These are phyloP conservation scores for Penicillium roqueforti DNA, from an alignment of 495 filamentous ascomycete genomes.

Conservation along the genomic window DNA sequence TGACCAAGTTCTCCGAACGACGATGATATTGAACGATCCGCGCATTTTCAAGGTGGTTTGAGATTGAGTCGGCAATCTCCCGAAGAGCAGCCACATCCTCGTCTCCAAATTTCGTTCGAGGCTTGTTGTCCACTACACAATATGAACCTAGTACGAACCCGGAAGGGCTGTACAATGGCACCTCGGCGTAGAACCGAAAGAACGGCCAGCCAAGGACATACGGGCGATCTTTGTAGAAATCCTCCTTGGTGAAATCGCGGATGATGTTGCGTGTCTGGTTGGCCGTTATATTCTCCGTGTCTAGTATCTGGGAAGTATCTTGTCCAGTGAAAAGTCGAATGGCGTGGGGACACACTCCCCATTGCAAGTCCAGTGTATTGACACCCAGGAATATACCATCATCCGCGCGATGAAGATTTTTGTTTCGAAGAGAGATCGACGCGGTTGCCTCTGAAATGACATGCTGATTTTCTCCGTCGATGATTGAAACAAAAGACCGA, in stretches of 20 bases:
- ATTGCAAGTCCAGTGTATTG: conserved; percentile 33
- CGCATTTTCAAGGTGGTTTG: conserved; percentile 24
- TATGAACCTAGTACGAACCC: conserved; percentile 60
- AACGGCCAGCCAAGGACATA: conserved; percentile 36
- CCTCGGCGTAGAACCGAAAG: conserved; percentile 57
- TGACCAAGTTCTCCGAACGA: conserved; percentile 17
- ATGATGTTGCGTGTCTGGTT: conserved; percentile 39
- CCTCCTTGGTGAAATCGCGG: conserved; percentile 42
- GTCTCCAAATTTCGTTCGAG: conserved; percentile 28
- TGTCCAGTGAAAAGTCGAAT: conserved; percentile 25
- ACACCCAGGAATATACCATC: conserved; percentile 40
- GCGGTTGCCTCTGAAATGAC: conserved; percentile 58
- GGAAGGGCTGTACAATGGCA: conserved; percentile 51
- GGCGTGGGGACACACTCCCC: conserved; percentile 42
- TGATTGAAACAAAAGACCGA: conserved; percentile 52
- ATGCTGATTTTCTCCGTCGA: conserved; percentile 49
- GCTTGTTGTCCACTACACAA: conserved; percentile 52
- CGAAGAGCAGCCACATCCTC: conserved; percentile 22
- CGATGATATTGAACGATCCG: conserved; percentile 12
- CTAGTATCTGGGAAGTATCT: conserved; percentile 12
- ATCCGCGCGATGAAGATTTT: conserved; percentile 21
- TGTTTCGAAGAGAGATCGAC: conserved; percentile 36
- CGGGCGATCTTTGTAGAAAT: conserved; percentile 35
- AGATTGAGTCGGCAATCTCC: conserved; percentile 22
- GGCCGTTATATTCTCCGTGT: conserved; percentile 5